Evolutionary conservation across 176 grass and related monocot species (phyloP).

Genomic region (Eragrostis nindensis): DNA sequence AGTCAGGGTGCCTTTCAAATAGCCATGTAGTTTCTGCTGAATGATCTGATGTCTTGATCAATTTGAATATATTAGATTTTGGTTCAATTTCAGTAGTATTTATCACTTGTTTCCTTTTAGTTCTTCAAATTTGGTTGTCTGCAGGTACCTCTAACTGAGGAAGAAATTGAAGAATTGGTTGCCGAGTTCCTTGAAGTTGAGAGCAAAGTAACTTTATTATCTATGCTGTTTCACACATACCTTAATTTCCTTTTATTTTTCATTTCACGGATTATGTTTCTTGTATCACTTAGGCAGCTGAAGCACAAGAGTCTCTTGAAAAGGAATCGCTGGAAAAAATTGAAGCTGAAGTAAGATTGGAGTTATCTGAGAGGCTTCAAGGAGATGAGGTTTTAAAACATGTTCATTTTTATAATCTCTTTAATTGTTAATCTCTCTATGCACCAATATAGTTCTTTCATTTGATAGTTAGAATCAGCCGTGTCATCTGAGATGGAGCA

Average conservation of each 20-base stretch:
- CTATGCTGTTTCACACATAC: slow-evolving; percentile 31
- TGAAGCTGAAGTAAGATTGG: slow-evolving; percentile 87
- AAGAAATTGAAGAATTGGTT: slow-evolving; percentile 80
- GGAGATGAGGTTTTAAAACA: slow-evolving; percentile 68
- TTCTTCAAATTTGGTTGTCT: slow-evolving; percentile 48
- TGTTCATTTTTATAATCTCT: slow-evolving; percentile 33
- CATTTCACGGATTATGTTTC: slow-evolving; percentile 34
- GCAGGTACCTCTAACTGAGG: slow-evolving; percentile 77
- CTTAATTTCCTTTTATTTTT: slow-evolving; percentile 31
- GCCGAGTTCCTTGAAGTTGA: slow-evolving; percentile 83
- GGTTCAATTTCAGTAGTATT: background rate
- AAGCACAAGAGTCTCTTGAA: slow-evolving; percentile 99
- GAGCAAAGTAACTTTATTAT: slow-evolving; percentile 73
- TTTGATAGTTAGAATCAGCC: slow-evolving; percentile 80
- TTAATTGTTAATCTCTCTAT: slow-evolving; percentile 24
- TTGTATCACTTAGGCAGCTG: slow-evolving; percentile 68
- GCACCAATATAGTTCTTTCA: slow-evolving; percentile 22
- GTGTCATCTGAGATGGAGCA: slow-evolving; percentile 85
- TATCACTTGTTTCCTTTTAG: background rate
- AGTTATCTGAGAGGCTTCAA: slow-evolving; percentile 78
- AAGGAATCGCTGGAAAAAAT: slow-evolving; percentile 85
- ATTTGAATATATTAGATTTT: background rate
- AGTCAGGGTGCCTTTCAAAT: background rate
- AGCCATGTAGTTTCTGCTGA: background rate
- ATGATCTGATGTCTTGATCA: slow-evolving; percentile 29